Conservation (phyloP, 2,329 filamentous ascomycete species). For the Aspergillus hortae region DNA sequence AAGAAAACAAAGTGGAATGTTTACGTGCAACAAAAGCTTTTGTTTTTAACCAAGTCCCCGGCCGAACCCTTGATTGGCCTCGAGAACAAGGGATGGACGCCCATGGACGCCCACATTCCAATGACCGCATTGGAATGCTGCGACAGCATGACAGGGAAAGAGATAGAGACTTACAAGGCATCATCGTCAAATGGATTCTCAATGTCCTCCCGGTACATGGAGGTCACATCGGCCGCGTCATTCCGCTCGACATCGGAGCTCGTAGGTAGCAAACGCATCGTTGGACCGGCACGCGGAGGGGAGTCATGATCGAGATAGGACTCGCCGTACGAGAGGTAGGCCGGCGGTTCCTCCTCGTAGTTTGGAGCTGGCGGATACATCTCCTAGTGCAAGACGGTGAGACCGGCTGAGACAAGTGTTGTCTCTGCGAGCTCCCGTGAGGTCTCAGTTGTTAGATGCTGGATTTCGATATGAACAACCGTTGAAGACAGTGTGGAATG, state of each 20-base stretch:
- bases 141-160: neutral
- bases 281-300: constrained; percentile 29
- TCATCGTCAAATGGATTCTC: constrained; percentile 15
- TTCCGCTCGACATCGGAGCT: constrained; percentile 32
- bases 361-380: constrained; percentile 30
- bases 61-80: too few species aligned
- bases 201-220: constrained; percentile 26
- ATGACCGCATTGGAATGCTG: constrained; percentile 11
- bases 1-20: constrained; percentile 1
- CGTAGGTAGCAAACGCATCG: constrained; percentile 45
- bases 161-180: constrained; percentile 7
- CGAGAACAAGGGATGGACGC: constrained; percentile 4
- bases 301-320: constrained; percentile 30
- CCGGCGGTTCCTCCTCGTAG: constrained; percentile 43
- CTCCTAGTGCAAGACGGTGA: neutral
- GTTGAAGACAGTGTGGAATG: too few species aligned
- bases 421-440: too few species aligned
- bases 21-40: neutral
- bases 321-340: constrained; percentile 33
- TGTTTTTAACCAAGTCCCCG: too few species aligned
- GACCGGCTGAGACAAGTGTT: too few species aligned
- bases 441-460: too few species aligned
- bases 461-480: too few species aligned
- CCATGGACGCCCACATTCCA: constrained; percentile 4
- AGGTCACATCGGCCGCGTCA: constrained; percentile 22